Percentiles rank a stretch among this genome's conserved stretches.
Evolutionary conservation across 768 basidiomycete genomes (phyloP).

Genomic region (Lyophyllum decastes): DNA sequence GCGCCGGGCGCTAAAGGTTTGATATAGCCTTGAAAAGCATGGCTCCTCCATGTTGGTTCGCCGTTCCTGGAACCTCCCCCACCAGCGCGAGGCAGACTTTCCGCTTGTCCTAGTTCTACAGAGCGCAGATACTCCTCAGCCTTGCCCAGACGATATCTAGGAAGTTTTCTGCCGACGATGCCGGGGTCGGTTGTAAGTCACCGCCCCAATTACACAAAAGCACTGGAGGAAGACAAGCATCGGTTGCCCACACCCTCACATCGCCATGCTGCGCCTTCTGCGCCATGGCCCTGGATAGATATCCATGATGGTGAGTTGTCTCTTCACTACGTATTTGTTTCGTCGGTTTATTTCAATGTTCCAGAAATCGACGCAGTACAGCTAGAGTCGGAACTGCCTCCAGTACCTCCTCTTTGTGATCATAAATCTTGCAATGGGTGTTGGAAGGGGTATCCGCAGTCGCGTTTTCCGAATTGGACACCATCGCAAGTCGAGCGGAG

Average conservation of each 20-base stretch:
- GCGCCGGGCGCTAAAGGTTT: slow-evolving; percentile 1
- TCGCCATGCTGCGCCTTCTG: slow-evolving; percentile 46
- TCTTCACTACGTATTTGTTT: background rate
- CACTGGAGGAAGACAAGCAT: slow-evolving; percentile 12
- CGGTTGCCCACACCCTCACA: slow-evolving; percentile 38
- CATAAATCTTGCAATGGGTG: slow-evolving; percentile 38
- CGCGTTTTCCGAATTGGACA: slow-evolving; percentile 61
- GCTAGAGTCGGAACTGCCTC: slow-evolving; percentile 29
- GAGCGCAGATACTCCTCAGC: background rate
- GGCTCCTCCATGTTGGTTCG: background rate
- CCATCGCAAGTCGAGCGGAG: slow-evolving; percentile 41
- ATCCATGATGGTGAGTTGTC: slow-evolving; percentile 34
- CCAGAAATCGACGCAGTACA: slow-evolving; percentile 38
- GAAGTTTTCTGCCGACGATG: background rate
- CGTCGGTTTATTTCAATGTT: background rate
- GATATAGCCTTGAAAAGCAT: background rate
- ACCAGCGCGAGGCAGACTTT: background rate
- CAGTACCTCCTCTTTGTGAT: slow-evolving; percentile 37
- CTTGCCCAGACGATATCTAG: background rate
- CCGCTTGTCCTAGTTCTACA: background rate
- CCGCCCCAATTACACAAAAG: slow-evolving; percentile 16
- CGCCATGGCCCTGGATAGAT: slow-evolving; percentile 50
- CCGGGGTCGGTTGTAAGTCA: background rate
- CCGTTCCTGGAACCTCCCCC: background rate
- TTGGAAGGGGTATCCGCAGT: slow-evolving; percentile 45